phyloP scores from a whole-genome alignment of 371 early-diverging fungal species.

The Mucor saturninus region DNA sequence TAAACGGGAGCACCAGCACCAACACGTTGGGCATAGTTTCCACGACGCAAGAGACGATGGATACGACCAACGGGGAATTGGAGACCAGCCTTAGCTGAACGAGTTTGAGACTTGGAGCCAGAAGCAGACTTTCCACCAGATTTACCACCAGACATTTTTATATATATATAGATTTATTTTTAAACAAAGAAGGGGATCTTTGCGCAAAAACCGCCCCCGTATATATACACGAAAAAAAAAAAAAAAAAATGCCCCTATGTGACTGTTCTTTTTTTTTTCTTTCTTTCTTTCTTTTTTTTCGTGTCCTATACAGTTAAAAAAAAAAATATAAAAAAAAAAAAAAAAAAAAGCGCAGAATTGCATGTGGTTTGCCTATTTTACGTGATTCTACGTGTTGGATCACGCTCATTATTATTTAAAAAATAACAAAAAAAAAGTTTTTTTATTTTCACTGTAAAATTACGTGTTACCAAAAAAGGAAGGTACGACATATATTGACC shows the following conservation, averaged over 20 bases:
- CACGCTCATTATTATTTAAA: background rate
- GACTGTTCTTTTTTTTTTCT: no score
- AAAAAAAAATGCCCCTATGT: no score
- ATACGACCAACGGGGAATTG: slow-evolving; percentile 98
- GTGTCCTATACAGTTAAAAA: background rate
- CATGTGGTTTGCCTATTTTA: background rate
- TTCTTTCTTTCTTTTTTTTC: no score
- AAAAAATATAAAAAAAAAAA: background rate
- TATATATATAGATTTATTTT: slow-evolving; percentile 2
- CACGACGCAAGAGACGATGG: slow-evolving; percentile 93
- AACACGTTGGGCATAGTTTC: slow-evolving; percentile 95
- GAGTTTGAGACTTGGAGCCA: slow-evolving; percentile 64
- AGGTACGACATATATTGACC: background rate
- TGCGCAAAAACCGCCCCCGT: background rate
- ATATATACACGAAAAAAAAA: no score
- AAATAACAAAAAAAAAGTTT: background rate
- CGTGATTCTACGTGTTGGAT: slow-evolving; percentile 12
- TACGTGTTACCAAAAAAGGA: background rate
- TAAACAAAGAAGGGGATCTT: background rate
- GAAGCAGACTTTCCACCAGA: slow-evolving; percentile 58
- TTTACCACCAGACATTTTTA: slow-evolving; percentile 55
- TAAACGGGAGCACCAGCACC: slow-evolving; percentile 96
- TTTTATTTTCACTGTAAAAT: background rate
- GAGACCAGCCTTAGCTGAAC: slow-evolving; percentile 86
- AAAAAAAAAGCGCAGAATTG: background rate